phyloP scores from a whole-genome alignment of 305 asterid species.

The Fraxinus baroniana region DNA sequence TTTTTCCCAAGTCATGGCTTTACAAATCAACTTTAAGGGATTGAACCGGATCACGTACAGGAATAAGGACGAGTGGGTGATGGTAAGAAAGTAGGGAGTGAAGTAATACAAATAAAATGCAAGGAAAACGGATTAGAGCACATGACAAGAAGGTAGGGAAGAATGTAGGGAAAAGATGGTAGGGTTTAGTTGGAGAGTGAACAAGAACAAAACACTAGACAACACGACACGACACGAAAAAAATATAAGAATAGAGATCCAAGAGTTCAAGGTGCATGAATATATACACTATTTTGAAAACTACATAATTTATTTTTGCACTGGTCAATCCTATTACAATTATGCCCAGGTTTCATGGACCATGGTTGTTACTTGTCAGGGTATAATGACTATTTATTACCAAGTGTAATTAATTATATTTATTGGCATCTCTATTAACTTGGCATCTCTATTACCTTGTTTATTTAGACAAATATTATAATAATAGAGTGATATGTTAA shows the following conservation, averaged over 20 bases:
- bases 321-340: neutral
- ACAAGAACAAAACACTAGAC: too few species aligned
- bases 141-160: neutral
- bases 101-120: neutral
- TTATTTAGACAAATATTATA: too few species aligned
- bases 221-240: too few species aligned
- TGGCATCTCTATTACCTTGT: too few species aligned
- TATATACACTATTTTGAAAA: neutral
- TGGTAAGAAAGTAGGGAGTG: neutral
- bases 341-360: too few species aligned
- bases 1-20: neutral
- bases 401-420: too few species aligned
- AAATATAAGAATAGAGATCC: neutral
- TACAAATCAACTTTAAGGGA: neutral
- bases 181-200: too few species aligned
- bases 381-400: too few species aligned
- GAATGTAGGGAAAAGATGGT: neutral
- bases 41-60: neutral
- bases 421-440: too few species aligned
- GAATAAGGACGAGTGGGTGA: neutral
- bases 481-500: too few species aligned
- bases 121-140: neutral
- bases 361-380: too few species aligned
- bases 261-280: neutral
- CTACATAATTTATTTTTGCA: neutral